Percentiles rank a stretch among this genome's conserved stretches.
phyloP scores from a whole-genome alignment of 352 stramenopile species.

The Globisporangium emineosum region DNA sequence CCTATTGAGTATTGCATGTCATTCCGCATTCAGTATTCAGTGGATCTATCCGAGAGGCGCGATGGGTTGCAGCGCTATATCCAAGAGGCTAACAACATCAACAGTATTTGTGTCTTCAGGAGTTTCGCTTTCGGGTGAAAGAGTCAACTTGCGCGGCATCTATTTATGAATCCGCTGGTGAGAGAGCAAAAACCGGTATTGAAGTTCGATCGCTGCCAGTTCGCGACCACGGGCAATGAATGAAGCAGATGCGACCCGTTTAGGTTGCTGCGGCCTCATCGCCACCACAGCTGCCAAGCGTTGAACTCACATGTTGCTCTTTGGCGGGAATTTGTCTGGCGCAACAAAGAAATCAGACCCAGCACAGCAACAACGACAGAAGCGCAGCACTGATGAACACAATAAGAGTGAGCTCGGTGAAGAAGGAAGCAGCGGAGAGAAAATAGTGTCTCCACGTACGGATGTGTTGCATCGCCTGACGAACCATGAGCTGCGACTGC shows the following conservation, averaged over 20 bases:
- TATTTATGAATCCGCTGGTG: background rate
- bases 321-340: slow-evolving; percentile 59
- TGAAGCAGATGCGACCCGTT: background rate
- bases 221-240: background rate
- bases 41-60: background rate
- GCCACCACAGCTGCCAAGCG: too few relatives aligned
- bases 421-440: slow-evolving; percentile 1
- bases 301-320: slow-evolving; percentile 48
- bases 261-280: background rate
- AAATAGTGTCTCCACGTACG: slow-evolving; percentile 40
- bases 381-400: background rate
- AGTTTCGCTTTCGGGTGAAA: slow-evolving; percentile 2
- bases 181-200: background rate
- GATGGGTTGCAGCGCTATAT: background rate
- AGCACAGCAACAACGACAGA: slow-evolving; percentile 10
- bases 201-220: background rate
- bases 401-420: background rate
- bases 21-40: too few relatives aligned
- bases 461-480: slow-evolving; percentile 68
- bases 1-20: background rate
- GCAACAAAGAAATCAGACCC: slow-evolving; percentile 16
- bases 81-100: background rate
- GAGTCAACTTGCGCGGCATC: background rate
- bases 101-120: background rate
- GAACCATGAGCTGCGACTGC: slow-evolving; percentile 70